Evolutionary conservation across 257 asterid species (phyloP).

Genomic region (Osmanthus fragrans): DNA sequence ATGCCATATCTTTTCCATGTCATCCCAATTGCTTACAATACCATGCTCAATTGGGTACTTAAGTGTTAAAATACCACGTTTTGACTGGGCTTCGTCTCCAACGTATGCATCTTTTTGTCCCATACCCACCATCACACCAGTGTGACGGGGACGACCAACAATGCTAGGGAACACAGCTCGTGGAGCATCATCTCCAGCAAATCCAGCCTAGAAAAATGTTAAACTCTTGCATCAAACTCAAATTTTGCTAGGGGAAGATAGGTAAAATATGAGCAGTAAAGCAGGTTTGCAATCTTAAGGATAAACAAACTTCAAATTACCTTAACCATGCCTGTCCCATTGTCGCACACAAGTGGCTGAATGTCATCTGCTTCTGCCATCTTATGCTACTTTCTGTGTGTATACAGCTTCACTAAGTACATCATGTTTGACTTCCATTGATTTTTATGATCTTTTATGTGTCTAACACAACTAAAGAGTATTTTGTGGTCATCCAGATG

Average conservation of each 20-base stretch:
- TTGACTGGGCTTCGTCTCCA: constrained; percentile 46
- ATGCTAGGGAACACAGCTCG: constrained; percentile 49
- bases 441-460: background rate
- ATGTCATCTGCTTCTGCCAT: background rate
- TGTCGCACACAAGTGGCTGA: background rate
- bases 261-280: background rate
- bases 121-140: constrained; percentile 55
- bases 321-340: background rate
- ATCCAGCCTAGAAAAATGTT: constrained; percentile 37
- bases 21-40: constrained; percentile 45
- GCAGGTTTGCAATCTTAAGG: background rate
- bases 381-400: background rate
- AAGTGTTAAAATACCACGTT: constrained; percentile 41
- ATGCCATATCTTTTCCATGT: constrained; percentile 50
- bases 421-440: background rate
- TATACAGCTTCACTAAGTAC: background rate
- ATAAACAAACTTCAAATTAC: background rate
- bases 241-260: background rate
- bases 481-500: background rate
- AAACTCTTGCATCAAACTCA: background rate
- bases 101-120: constrained; percentile 48
- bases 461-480: background rate
- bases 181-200: constrained; percentile 55
- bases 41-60: constrained; percentile 50
- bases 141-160: constrained; percentile 53